A percentile compares a stretch with the other conserved stretches of the same genome.
These are phyloP conservation scores for Kwoniella newhampshirensis DNA, from an alignment of 768 basidiomycete species.

Conservation along the genomic window DNA sequence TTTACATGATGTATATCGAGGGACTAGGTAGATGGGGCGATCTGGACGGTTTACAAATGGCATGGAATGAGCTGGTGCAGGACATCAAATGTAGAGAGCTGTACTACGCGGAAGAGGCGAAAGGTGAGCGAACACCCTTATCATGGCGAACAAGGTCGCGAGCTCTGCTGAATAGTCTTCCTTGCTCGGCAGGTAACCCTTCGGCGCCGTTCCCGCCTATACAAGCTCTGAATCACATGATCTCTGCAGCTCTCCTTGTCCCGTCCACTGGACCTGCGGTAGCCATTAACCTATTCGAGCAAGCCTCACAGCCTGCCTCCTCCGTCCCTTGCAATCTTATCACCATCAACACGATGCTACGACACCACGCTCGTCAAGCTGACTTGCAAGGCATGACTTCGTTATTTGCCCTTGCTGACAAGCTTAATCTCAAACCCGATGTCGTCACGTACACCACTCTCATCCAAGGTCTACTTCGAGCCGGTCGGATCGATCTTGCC, in stretches of 20 bases:
- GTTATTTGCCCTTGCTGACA: slow-evolving; percentile 63
- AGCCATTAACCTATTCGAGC: slow-evolving; percentile 55
- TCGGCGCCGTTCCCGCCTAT: slow-evolving; percentile 39
- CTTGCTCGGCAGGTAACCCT: not conserved
- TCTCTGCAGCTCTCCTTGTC: slow-evolving; percentile 64
- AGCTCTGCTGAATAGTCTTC: not conserved
- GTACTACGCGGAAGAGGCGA: slow-evolving; percentile 22
- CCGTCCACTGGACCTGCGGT: slow-evolving; percentile 39
- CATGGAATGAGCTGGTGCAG: slow-evolving; percentile 48
- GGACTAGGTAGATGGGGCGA: slow-evolving; percentile 61
- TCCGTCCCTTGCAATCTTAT: slow-evolving; percentile 66
- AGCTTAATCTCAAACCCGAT: slow-evolving; percentile 65
- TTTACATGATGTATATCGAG: slow-evolving; percentile 70
- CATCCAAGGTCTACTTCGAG: slow-evolving; percentile 71
- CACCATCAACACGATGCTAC: slow-evolving; percentile 78
- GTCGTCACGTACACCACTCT: slow-evolving; percentile 84
- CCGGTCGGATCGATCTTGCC: slow-evolving; percentile 67
- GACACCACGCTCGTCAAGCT: slow-evolving; percentile 63
- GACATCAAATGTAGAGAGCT: slow-evolving; percentile 43
- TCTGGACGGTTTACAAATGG: slow-evolving; percentile 60
- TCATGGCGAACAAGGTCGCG: not conserved
- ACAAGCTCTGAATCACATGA: slow-evolving; percentile 66
- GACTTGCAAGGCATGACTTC: slow-evolving; percentile 66
- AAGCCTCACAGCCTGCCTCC: slow-evolving; percentile 57
- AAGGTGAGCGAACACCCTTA: slow-evolving; percentile 17